Percentiles rank a stretch among this genome's conserved stretches.
These are phyloP conservation scores for Berberis vulgaris DNA, from an alignment of 164 flowering plant species.

Conservation along the genomic window DNA sequence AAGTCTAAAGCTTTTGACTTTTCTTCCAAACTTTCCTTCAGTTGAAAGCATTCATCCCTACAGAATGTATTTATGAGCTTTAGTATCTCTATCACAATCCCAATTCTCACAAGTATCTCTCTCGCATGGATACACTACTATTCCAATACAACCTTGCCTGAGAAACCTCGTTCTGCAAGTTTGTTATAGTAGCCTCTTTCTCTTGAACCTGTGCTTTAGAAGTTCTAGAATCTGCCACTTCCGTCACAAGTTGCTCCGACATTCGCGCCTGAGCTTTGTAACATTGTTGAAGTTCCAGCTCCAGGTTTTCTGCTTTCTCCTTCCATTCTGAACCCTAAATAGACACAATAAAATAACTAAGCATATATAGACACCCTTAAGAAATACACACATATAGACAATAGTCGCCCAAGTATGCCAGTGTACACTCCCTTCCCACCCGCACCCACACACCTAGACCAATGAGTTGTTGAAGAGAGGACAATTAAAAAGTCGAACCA, in stretches of 20 bases:
- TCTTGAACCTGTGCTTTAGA: slow-evolving; percentile 61
- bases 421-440: neutral
- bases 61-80: slow-evolving; percentile 9
- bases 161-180: slow-evolving; percentile 49
- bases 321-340: slow-evolving; percentile 90
- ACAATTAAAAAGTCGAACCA: neutral
- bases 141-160: neutral
- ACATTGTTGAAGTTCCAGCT: slow-evolving; percentile 91
- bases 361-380: neutral
- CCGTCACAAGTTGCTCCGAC: slow-evolving; percentile 92
- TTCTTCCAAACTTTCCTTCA: slow-evolving; percentile 55
- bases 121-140: neutral
- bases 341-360: neutral
- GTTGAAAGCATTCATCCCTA: slow-evolving; percentile 67
- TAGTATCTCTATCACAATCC: neutral
- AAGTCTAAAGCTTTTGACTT: slow-evolving; percentile 66
- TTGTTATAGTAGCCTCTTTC: slow-evolving; percentile 64
- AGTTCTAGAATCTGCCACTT: slow-evolving; percentile 83
- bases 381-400: neutral
- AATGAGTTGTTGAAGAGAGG: neutral
- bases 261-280: slow-evolving; percentile 91
- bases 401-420: neutral
- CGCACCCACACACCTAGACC: neutral
- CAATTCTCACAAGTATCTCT: neutral
- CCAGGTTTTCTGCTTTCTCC: slow-evolving; percentile 82